Evolutionary conservation across 345 rosid species (phyloP), one percentile per base, ranked within the genome.

Genomic region (Sisymbrium altissimum): DNA sequence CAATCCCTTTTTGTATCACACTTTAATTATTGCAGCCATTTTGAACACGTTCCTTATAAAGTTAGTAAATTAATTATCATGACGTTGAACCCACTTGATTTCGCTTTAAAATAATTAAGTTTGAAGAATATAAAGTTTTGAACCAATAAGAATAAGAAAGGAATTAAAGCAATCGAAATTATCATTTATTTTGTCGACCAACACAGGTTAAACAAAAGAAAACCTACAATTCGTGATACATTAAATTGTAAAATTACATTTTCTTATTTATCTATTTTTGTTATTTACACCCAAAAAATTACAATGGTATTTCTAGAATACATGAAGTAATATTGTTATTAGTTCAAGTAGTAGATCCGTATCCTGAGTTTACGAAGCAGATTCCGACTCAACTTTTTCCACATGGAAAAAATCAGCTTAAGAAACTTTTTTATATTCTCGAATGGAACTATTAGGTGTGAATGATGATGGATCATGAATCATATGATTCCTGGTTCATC

Each of bases 1-100:
- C 8, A 6, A n/a, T 72, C 43, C 43, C 33, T 50, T 50, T 50
- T 35, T 12, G 53, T 54, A 43, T 35, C 65, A 33, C 57, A 39
- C 43, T 73, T 58, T 66, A 23, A 23, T 23, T 23, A 23, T 23
- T 27, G 29, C 3, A 29, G 0, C 19, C 68, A 40, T 48, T 23
- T 39, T 59, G 55, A 21, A 41, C 15, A 50, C 30, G 68, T 67
- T 49, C 23, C 30, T 67, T 29, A 15, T 30, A 39, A 48, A 38
- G 60, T 66, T 45, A 40, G 3, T 29, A 3, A 36, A 27, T 38
- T 14, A 15, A 32, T 15, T 21, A 57, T 66, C 27, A 39, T 49
- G 53, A 59, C 18, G 1, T 5, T 14, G 39, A 59, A 6, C 61
- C 68, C 68, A 74, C 78, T 74, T 40, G 18, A 13, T 18, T 18